These are phyloP conservation scores for Populus hybrid DNA, from an alignment of 441 rosid species.

Conservation along the genomic window DNA sequence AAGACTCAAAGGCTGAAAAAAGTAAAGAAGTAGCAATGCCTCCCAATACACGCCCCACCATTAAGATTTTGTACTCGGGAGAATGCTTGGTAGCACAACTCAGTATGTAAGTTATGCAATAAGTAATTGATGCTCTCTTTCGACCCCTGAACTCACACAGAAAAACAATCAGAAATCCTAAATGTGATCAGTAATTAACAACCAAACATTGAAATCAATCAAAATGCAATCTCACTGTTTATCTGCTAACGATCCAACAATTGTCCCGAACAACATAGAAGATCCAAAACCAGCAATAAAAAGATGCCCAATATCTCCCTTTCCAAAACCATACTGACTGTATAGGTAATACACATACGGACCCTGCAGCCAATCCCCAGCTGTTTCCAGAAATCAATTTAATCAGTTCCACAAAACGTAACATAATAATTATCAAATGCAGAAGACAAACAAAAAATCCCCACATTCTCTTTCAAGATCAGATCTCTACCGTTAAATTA, in stretches of 20 bases:
- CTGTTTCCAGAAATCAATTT: conserved; percentile 40
- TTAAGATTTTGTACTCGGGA: conserved; percentile 82
- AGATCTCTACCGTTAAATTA: not conserved
- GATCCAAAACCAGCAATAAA: conserved; percentile 99
- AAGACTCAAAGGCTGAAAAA: conserved; percentile 94
- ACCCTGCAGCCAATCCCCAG: conserved; percentile 99
- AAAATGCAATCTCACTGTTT: conserved; percentile 65
- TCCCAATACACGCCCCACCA: conserved; percentile 94
- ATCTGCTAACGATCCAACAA: conserved; percentile 60
- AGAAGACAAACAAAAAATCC: not conserved
- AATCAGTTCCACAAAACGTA: conserved; percentile 5
- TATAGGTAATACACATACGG: conserved; percentile 94
- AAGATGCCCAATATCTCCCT: conserved; percentile 96
- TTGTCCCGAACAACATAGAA: conserved; percentile 75
- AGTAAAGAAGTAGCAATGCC: conserved; percentile 97
- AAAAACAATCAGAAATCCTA: not conserved
- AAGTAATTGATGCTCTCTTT: conserved; percentile 85
- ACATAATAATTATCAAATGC: not conserved
- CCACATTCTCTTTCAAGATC: not conserved
- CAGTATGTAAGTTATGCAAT: conserved; percentile 84
- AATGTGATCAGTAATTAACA: conserved; percentile 8
- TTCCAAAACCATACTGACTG: conserved; percentile 77
- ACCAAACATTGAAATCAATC: conserved; percentile 1
- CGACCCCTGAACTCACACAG: conserved; percentile 66
- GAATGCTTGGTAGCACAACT: conserved; percentile 97